These are phyloP conservation scores for Populus simonii DNA, from an alignment of 345 rosid genomes.

Conservation along the genomic window DNA sequence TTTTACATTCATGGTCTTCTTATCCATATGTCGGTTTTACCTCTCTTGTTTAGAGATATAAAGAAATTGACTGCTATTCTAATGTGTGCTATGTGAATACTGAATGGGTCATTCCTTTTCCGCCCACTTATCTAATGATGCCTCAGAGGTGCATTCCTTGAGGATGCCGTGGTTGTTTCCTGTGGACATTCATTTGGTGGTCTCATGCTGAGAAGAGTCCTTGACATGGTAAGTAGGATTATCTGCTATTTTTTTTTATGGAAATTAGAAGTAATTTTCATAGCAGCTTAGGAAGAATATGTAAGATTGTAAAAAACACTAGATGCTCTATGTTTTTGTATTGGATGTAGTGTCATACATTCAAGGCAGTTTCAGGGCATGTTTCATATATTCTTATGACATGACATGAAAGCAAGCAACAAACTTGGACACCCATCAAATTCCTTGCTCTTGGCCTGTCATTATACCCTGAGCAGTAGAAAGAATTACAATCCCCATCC, in stretches of 20 bases:
- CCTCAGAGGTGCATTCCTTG: conserved; percentile 88
- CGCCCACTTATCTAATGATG: conserved; percentile 19
- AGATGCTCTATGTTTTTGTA: background rate
- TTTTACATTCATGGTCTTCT: background rate
- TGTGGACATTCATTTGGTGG: conserved; percentile 99
- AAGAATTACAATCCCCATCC: background rate
- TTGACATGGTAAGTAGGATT: conserved; percentile 63
- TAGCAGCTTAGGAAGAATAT: background rate
- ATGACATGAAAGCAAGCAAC: background rate
- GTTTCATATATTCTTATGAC: background rate
- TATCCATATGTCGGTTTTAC: background rate
- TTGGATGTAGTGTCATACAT: background rate
- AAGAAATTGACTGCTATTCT: background rate
- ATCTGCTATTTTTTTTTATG: background rate
- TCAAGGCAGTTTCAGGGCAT: background rate
- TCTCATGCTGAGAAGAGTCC: conserved; percentile 82
- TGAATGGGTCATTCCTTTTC: conserved; percentile 4
- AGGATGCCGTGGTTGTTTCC: conserved; percentile 87
- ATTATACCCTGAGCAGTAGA: background rate
- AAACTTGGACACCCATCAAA: background rate
- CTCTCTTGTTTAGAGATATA: too few relatives aligned
- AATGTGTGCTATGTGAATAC: background rate
- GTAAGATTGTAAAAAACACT: background rate
- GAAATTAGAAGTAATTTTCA: background rate
- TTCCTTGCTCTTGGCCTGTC: background rate